These are phyloP conservation scores for Chrysosporium queenslandicum DNA, from an alignment of 2,329 filamentous ascomycete species.

Conservation along the genomic window DNA sequence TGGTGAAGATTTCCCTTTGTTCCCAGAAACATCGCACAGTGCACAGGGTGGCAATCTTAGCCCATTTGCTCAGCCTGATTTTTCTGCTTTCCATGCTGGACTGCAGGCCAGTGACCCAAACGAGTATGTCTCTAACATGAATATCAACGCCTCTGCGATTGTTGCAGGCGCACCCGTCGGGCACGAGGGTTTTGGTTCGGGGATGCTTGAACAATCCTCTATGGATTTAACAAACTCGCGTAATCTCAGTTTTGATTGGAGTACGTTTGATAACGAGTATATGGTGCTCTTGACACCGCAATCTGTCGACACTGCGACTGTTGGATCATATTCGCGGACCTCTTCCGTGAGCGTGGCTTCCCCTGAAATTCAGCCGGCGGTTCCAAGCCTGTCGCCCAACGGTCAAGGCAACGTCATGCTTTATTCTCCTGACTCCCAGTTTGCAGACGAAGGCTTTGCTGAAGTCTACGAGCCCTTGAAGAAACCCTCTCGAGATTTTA, in stretches of 20 bases:
- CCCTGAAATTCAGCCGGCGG: slow-evolving; percentile 14
- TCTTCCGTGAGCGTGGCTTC: slow-evolving; percentile 14
- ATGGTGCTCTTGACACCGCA: slow-evolving; percentile 20
- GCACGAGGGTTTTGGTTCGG: background rate
- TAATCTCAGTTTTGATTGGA: slow-evolving; percentile 18
- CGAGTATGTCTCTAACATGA: slow-evolving; percentile 21
- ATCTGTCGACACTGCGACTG: slow-evolving; percentile 10
- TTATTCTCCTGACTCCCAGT: slow-evolving; percentile 22
- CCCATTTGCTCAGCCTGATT: slow-evolving; percentile 16
- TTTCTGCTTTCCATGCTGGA: slow-evolving; percentile 24
- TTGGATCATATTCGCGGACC: background rate
- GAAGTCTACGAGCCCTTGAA: slow-evolving; percentile 18
- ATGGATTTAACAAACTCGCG: slow-evolving; percentile 2
- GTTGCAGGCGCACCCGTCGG: slow-evolving; percentile 15
- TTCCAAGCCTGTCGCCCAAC: slow-evolving; percentile 21
- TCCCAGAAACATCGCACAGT: slow-evolving; percentile 20
- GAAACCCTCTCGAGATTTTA: slow-evolving; percentile 22
- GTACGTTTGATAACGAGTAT: slow-evolving; percentile 21
- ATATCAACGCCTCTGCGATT: slow-evolving; percentile 23
- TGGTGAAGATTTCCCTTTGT: slow-evolving; percentile 23
- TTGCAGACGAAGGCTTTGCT: slow-evolving; percentile 21
- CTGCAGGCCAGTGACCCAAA: slow-evolving; percentile 25
- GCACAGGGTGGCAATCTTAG: slow-evolving; percentile 18
- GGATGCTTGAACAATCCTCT: slow-evolving; percentile 16
- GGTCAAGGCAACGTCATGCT: slow-evolving; percentile 25